These are phyloP conservation scores for Solanum habrochaites DNA, from an alignment of 257 asterid genomes.

Conservation along the genomic window DNA sequence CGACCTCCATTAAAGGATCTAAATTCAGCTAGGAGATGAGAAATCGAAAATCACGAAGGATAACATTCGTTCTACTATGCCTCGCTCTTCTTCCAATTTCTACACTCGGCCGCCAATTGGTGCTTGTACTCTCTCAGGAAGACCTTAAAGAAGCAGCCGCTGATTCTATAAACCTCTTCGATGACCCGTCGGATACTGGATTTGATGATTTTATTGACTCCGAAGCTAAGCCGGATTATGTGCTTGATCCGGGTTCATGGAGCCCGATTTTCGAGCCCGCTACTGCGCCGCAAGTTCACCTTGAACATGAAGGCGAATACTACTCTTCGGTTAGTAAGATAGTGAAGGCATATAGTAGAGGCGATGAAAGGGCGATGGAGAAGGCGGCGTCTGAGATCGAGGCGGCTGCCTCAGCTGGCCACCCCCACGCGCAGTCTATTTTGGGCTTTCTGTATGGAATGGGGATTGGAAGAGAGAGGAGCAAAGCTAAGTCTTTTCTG, in stretches of 20 bases:
- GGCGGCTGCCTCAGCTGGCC: conserved; percentile 47
- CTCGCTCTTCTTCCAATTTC: conserved; percentile 31
- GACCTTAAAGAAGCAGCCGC: conserved; percentile 50
- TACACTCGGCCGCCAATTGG: conserved; percentile 55
- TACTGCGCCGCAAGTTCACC: conserved; percentile 20
- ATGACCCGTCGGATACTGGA: conserved; percentile 35
- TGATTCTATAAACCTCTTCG: conserved; percentile 8
- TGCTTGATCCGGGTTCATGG: conserved; percentile 95
- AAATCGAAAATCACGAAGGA: conserved; percentile 13
- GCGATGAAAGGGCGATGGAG: conserved; percentile 65
- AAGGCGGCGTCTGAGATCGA: conserved; percentile 71
- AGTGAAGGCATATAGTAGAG: conserved; percentile 59
- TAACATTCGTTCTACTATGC: conserved; percentile 32
- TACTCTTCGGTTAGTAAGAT: conserved; percentile 55
- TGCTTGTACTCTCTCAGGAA: conserved; percentile 68
- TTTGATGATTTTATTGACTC: conserved; percentile 75
- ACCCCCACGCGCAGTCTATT: conserved; percentile 74
- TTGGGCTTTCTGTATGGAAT: conserved; percentile 65
- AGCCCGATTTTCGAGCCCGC: conserved; percentile 74
- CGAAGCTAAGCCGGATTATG: conserved; percentile 56
- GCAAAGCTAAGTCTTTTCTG: conserved; percentile 61
- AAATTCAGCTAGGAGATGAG: conserved; percentile 24
- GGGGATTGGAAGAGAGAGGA: conserved; percentile 85
- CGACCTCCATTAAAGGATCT: neutral
- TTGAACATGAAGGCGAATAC: conserved; percentile 24